These are phyloP conservation scores for Yamadazyma laniorum DNA, from an alignment of 805 yeast species.

Conservation along the genomic window DNA sequence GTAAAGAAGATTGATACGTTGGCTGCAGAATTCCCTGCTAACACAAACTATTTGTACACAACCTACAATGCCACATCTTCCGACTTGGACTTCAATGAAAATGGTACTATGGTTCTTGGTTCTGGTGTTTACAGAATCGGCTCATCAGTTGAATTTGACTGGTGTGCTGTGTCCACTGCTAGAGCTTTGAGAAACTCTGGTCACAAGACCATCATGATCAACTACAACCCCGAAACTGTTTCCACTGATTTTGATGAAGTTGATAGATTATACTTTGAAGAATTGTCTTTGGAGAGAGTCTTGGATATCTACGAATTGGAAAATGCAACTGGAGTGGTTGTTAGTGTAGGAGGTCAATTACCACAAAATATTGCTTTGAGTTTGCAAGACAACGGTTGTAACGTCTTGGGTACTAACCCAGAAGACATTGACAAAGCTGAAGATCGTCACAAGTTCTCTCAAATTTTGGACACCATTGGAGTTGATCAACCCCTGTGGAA, in stretches of 20 bases:
- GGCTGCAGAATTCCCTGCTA: conserved; percentile 99
- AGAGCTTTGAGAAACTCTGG: conserved; percentile 88
- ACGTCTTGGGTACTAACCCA: conserved; percentile 91
- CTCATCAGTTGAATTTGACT: conserved; percentile 96
- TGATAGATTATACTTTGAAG: conserved; percentile 95
- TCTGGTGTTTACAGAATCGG: conserved; percentile 99
- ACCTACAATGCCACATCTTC: conserved; percentile 89
- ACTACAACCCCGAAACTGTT: conserved; percentile 98
- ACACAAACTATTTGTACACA: conserved; percentile 91
- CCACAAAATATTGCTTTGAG: conserved; percentile 95
- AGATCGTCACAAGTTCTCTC: conserved; percentile 96
- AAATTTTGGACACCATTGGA: conserved; percentile 86
- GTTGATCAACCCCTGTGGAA: conserved; percentile 98
- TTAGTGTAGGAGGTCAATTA: conserved; percentile 96
- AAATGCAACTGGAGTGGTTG: conserved; percentile 84
- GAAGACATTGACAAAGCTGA: conserved; percentile 95
- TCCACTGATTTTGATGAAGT: conserved; percentile 99
- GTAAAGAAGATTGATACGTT: conserved; percentile 96
- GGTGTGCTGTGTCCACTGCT: conserved; percentile 99
- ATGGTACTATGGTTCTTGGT: conserved; percentile 92
- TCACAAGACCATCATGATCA: conserved; percentile 90
- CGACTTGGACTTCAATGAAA: conserved; percentile 82
- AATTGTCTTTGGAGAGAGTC: conserved; percentile 91
- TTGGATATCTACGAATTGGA: conserved; percentile 96
- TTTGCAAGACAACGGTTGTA: conserved; percentile 78